Percentiles rank a stretch among this genome's conserved stretches.
Evolutionary conservation across 768 basidiomycete species (phyloP).

Genomic region (Collybiopsis luxurians): DNA sequence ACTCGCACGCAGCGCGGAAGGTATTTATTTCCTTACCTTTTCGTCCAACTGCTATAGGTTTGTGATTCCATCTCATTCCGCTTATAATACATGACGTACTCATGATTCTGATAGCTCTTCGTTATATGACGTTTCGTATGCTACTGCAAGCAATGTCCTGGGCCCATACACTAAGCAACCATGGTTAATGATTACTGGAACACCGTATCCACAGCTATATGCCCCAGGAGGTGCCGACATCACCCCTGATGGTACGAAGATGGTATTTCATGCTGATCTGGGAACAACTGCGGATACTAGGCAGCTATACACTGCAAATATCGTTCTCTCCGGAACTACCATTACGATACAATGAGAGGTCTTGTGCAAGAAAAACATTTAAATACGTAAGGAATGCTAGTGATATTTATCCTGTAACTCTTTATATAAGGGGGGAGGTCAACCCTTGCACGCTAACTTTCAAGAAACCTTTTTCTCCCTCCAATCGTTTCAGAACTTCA

Average conservation of each 20-base stretch:
- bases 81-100: not conserved
- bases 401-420: too few relatives aligned
- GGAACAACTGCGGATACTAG: not conserved
- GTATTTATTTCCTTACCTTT: slow-evolving; percentile 26
- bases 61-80: not conserved
- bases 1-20: slow-evolving; percentile 13
- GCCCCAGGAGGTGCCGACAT: slow-evolving; percentile 7
- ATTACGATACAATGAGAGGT: not conserved
- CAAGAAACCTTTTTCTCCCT: not conserved
- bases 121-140: slow-evolving; percentile 27
- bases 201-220: not conserved
- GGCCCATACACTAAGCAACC: slow-evolving; percentile 27
- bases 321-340: not conserved
- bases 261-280: slow-evolving; percentile 7
- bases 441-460: not conserved
- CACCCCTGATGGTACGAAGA: not conserved
- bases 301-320: slow-evolving; percentile 1
- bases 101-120: slow-evolving; percentile 1
- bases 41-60: slow-evolving; percentile 23
- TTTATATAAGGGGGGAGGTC: not conserved
- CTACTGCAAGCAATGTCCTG: slow-evolving; percentile 21
- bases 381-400: too few relatives aligned
- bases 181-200: slow-evolving; percentile 5
- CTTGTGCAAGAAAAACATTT: too few relatives aligned
- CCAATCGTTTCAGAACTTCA: not conserved